phyloP scores from a whole-genome alignment of 148 eudicot genomes.

The Fagopyrum esculentum region DNA sequence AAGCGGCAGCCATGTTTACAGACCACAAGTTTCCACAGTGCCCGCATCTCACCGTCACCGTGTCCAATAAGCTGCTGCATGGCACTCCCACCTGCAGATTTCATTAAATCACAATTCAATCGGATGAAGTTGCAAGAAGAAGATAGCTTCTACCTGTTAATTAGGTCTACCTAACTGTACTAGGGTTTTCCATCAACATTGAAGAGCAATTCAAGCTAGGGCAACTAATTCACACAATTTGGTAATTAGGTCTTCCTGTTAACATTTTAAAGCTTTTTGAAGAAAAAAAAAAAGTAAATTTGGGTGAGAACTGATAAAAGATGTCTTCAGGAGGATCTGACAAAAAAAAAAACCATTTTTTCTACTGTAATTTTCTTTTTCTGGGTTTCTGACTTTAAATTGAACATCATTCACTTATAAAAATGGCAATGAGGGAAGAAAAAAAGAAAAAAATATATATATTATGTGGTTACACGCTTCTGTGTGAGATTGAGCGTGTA shows the following conservation, averaged over 20 bases:
- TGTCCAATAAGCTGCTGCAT: conserved; percentile 46
- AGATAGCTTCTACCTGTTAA: not conserved
- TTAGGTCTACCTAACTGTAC: not conserved
- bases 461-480: not conserved
- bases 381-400: not conserved
- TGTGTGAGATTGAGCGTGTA: conserved; percentile 10
- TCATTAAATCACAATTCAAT: too few relatives aligned
- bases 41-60: conserved; percentile 72
- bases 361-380: not conserved
- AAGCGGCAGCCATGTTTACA: conserved; percentile 13
- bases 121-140: too few relatives aligned
- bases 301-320: conserved; percentile 5
- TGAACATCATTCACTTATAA: not conserved
- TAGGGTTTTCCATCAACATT: too few relatives aligned
- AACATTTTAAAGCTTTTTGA: not conserved
- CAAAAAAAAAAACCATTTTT: not conserved
- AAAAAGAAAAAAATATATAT: not conserved
- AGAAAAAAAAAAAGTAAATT: not conserved
- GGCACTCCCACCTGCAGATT: conserved; percentile 60
- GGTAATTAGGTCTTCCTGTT: not conserved
- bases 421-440: not conserved
- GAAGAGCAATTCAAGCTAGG: not conserved
- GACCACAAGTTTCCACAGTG: conserved; percentile 46
- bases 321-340: conserved; percentile 9
- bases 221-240: not conserved